Conservation (phyloP, 129 eudicot species). For the Chrysanthemum seticuspe region DNA sequence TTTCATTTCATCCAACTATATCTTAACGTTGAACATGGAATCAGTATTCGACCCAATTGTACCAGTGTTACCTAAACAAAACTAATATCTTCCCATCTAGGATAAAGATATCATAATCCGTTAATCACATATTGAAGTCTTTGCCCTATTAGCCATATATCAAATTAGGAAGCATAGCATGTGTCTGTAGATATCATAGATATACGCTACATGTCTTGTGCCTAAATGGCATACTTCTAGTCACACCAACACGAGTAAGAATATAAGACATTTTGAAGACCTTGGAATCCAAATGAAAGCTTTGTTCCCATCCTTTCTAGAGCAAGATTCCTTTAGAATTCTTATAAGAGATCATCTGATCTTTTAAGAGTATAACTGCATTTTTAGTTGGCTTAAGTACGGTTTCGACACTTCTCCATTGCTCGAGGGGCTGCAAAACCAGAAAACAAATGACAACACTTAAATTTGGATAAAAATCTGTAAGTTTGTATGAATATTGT, state of each 20-base stretch:
- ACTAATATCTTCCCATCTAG: neutral
- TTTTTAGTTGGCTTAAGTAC: slow-evolving; percentile 27
- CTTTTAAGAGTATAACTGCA: slow-evolving; percentile 11
- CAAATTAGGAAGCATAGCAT: slow-evolving; percentile 7
- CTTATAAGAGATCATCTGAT: slow-evolving; percentile 27
- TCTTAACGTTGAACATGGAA: no score
- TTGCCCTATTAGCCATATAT: slow-evolving; percentile 8
- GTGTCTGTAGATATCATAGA: slow-evolving; percentile 20
- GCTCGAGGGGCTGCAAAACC: slow-evolving; percentile 57
- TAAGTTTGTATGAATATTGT: no score
- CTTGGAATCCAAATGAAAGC: slow-evolving; percentile 19
- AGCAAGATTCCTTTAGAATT: slow-evolving; percentile 27
- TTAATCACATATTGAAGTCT: slow-evolving; percentile 15
- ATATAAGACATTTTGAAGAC: slow-evolving; percentile 29
- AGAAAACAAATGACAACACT: slow-evolving; percentile 4
- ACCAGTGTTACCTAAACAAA: no score
- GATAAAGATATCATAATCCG: neutral
- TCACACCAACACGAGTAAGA: slow-evolving; percentile 28
- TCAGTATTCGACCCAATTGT: no score
- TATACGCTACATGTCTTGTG: slow-evolving; percentile 18
- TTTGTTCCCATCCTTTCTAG: slow-evolving; percentile 28
- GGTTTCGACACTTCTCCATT: slow-evolving; percentile 52
- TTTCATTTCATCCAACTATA: no score
- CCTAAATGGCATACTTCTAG: slow-evolving; percentile 30
- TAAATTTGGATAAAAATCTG: neutral